These are phyloP conservation scores for Stephanodiscus minutulus DNA, from an alignment of 108 stramenopile species.

Conservation along the genomic window DNA sequence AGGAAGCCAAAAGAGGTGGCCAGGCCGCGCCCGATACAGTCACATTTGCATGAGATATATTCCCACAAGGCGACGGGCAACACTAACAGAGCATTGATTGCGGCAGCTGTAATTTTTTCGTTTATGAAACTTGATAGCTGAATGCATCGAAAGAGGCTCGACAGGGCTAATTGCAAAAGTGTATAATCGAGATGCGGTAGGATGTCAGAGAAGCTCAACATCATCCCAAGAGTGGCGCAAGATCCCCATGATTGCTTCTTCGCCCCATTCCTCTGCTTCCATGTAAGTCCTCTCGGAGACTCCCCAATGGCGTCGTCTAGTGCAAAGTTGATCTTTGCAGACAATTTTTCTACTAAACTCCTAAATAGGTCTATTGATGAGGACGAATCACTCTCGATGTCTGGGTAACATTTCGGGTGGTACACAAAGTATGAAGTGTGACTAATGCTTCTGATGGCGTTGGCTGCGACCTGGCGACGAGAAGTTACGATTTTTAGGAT, in stretches of 20 bases:
- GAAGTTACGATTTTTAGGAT: not conserved
- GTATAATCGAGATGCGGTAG: constrained; percentile 6
- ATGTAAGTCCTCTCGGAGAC: constrained; percentile 42
- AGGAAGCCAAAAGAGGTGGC: constrained; percentile 35
- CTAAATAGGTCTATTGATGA: constrained; percentile 14
- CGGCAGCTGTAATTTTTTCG: constrained; percentile 42
- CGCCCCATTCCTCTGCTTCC: constrained; percentile 68
- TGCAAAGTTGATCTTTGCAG: constrained; percentile 42
- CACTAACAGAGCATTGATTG: constrained; percentile 23
- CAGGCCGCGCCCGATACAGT: constrained; percentile 37
- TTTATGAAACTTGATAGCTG: constrained; percentile 26
- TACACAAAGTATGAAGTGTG: constrained; percentile 57
- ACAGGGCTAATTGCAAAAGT: constrained; percentile 24
- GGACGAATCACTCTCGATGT: not conserved
- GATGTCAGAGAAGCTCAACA: constrained; percentile 23
- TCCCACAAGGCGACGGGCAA: constrained; percentile 43
- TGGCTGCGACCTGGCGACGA: constrained; percentile 51
- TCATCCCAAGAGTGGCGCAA: constrained; percentile 47
- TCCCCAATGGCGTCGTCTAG: constrained; percentile 44
- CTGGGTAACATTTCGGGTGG: constrained; percentile 12
- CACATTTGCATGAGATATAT: constrained; percentile 26
- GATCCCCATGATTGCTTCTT: constrained; percentile 84
- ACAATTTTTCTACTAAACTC: constrained; percentile 35
- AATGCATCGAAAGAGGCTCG: constrained; percentile 41
- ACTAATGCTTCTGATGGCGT: constrained; percentile 70